Evolutionary conservation across 1,284 basidiomycete genomes (phyloP), one percentile per base, ranked within the genome.

Genomic region (Ceratobasidium sp.): DNA sequence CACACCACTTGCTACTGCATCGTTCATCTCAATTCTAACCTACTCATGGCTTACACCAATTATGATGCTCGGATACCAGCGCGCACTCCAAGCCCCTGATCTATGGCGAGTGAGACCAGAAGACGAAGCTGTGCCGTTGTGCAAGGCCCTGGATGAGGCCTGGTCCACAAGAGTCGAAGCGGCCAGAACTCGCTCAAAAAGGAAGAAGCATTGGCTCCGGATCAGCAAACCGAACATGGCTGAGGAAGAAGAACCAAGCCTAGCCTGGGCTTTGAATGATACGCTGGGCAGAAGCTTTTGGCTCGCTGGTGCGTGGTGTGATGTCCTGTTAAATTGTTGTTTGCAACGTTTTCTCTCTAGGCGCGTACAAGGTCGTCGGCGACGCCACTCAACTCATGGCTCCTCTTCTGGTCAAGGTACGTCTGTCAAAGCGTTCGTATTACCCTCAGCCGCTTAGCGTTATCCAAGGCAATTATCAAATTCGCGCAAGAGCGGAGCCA

Each of bases 191-290:
- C 89, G 87, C 14, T 39, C 36, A 85, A 91, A 91, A 75, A 64
- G 83, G 77, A 43, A 72, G 55, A 75, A 83, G n/a, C 77, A 79
- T 26, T 76, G 80, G 67, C 26, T 53, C 26, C n/a, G 50, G 12
- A n/a, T 16, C 36, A 6, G 14, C 14, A 39, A 6, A 14, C 36
- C 36, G 8, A 6, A 14, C 8, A 39, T 6, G 14, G 14, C 36
- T 5, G 55, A 80, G 72, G 0, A 79, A 78, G 72, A 82, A 74
- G 76, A 83, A 32, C 81, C 89, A 0, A 91, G 88, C 74, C 79
- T 92, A 8, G 83, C 85, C 1, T 86, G 86, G 85, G 87, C 91
- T 14, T 78, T 94, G 61, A 91, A 92, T 78, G 92, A 93, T 76
- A 86, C 87, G 1, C 84, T 94, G 75, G 87, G 87, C 3, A 80